phyloP scores from a whole-genome alignment of 2,329 filamentous ascomycete species.

The Grosmannia clavigera region DNA sequence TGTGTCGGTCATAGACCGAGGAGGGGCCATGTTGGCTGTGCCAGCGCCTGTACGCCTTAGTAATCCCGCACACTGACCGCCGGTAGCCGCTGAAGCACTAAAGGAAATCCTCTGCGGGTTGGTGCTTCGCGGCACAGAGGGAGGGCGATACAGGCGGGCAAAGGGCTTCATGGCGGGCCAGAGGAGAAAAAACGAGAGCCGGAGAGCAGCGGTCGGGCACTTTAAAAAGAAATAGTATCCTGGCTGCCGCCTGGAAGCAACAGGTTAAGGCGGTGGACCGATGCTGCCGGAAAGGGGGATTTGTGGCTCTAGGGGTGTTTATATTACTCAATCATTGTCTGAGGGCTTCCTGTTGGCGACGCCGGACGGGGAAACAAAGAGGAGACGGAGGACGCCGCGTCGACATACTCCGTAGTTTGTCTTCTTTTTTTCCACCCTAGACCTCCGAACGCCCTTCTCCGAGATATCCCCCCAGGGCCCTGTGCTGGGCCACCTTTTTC shows the following conservation, averaged over 20 bases:
- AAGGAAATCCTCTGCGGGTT: not conserved
- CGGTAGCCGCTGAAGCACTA: conserved; percentile 2
- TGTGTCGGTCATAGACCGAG: not conserved
- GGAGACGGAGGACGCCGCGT: not conserved
- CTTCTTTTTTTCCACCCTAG: not conserved
- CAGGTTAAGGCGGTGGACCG: not conserved
- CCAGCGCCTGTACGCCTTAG: conserved; percentile 3
- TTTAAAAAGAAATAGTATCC: not conserved
- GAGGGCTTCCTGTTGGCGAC: not conserved
- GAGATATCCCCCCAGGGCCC: not conserved
- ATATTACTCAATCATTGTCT: not conserved
- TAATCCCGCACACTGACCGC: conserved; percentile 9
- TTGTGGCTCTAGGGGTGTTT: not conserved
- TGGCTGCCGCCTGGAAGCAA: not conserved
- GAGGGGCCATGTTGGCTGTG: conserved; percentile 5
- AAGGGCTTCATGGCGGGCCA: conserved; percentile 3
- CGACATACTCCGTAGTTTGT: not conserved
- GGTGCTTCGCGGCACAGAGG: not conserved
- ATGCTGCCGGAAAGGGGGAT: not conserved
- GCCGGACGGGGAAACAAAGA: not conserved
- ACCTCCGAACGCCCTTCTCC: not conserved
- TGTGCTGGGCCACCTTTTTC: not conserved
- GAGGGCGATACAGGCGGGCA: not conserved
- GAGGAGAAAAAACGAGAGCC: not conserved
- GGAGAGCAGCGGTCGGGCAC: not conserved